Conservation (phyloP, 2,329 filamentous ascomycete species). For the Alternaria sp. region DNA sequence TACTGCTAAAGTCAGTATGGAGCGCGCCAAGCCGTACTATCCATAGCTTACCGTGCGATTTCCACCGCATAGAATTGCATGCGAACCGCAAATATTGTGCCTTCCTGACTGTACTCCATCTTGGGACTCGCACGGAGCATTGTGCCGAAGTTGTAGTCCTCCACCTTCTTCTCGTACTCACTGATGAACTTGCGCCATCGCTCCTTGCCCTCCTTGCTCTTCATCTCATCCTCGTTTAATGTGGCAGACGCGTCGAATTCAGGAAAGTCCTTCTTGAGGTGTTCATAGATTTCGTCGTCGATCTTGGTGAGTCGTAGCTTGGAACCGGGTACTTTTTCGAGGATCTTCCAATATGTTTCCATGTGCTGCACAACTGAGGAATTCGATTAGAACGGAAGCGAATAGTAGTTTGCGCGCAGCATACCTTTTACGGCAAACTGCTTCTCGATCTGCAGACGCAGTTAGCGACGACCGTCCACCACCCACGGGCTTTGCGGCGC, state of each 20-base stretch:
- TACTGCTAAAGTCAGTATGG: slow-evolving; percentile 60
- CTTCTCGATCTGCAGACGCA: slow-evolving; percentile 82
- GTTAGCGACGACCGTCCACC: slow-evolving; percentile 29
- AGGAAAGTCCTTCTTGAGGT: slow-evolving; percentile 87
- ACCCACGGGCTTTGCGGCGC: slow-evolving; percentile 3
- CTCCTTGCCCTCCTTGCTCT: slow-evolving; percentile 95
- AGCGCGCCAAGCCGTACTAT: background rate
- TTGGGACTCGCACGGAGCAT: slow-evolving; percentile 83
- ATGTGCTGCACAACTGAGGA: slow-evolving; percentile 85
- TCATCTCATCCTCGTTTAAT: slow-evolving; percentile 93
- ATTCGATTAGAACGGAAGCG: slow-evolving; percentile 22
- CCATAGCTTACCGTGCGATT: slow-evolving; percentile 67
- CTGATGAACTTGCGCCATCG: slow-evolving; percentile 94
- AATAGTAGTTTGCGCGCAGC: background rate
- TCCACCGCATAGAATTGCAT: slow-evolving; percentile 88
- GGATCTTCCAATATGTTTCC: slow-evolving; percentile 95
- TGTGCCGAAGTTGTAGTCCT: slow-evolving; percentile 98
- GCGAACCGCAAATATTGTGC: slow-evolving; percentile 85
- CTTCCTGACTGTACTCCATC: slow-evolving; percentile 84
- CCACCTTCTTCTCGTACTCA: slow-evolving; percentile 90
- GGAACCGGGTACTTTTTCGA: slow-evolving; percentile 90
- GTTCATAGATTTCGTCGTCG: slow-evolving; percentile 92
- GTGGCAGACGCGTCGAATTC: slow-evolving; percentile 85
- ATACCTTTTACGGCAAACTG: slow-evolving; percentile 96
- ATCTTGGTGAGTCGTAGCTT: slow-evolving; percentile 88